These are phyloP conservation scores for Teunomyces panamensis DNA, from an alignment of 805 yeast genomes.

Conservation along the genomic window DNA sequence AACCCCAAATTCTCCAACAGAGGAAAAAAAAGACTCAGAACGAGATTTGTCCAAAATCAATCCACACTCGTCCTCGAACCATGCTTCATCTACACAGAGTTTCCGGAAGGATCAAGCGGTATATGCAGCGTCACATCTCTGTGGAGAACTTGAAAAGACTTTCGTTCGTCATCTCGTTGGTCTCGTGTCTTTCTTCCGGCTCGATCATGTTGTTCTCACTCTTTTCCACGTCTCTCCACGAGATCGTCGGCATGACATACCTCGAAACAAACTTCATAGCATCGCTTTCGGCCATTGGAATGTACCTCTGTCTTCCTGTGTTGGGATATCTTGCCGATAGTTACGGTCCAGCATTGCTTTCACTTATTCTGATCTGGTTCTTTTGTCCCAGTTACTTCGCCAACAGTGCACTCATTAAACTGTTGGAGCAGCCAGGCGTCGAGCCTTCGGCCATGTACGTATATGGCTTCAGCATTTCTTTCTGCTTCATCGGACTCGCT, in stretches of 20 bases:
- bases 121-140: constrained; percentile 42
- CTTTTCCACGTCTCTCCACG: constrained; percentile 67
- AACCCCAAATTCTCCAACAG: not conserved
- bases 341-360: constrained; percentile 77
- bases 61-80: not conserved
- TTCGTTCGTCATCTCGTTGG: constrained; percentile 57
- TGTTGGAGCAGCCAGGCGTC: not conserved
- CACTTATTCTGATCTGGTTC: constrained; percentile 55
- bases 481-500: constrained; percentile 63
- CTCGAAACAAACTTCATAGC: constrained; percentile 68
- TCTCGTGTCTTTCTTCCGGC: constrained; percentile 74
- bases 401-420: constrained; percentile 22
- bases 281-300: constrained; percentile 70
- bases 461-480: constrained; percentile 43
- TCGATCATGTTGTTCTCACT: constrained; percentile 80
- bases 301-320: constrained; percentile 80
- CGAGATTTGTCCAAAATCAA: not conserved
- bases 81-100: constrained; percentile 18
- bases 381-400: constrained; percentile 68
- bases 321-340: constrained; percentile 80
- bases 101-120: constrained; percentile 44
- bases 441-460: constrained; percentile 8
- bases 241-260: constrained; percentile 58
- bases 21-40: not conserved
- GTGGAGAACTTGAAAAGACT: constrained; percentile 39